Evolutionary conservation across 1,139 yeast species (phyloP).

Genomic region (Lodderomyces elongisporus): DNA sequence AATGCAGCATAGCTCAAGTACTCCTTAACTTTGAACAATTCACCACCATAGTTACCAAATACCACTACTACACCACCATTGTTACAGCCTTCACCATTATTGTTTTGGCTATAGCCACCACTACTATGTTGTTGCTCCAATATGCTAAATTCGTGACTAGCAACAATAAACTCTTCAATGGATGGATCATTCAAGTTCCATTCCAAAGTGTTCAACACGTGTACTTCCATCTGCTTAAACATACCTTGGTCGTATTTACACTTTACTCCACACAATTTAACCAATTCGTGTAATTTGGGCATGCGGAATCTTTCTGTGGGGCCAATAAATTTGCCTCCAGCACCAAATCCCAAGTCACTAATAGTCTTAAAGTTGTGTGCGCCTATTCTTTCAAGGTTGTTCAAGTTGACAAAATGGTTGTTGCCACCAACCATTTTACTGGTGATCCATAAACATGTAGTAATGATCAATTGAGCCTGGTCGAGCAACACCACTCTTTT

Average conservation of each 20-base stretch:
- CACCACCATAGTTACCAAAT: conserved; percentile 16
- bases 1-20: conserved; percentile 33
- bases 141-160: conserved; percentile 29
- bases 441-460: conserved; percentile 65
- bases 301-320: conserved; percentile 65
- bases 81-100: conserved; percentile 5
- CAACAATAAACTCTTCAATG: conserved; percentile 46
- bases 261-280: conserved; percentile 55
- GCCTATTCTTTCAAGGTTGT: conserved; percentile 21
- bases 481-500: conserved; percentile 57
- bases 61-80: conserved; percentile 3
- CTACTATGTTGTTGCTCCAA: conserved; percentile 4
- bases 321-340: conserved; percentile 58
- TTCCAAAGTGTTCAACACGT: conserved; percentile 53
- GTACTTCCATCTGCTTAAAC: conserved; percentile 52
- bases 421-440: conserved; percentile 66
- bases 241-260: conserved; percentile 56
- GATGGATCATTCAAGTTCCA: conserved; percentile 61
- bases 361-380: conserved; percentile 27
- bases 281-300: conserved; percentile 58
- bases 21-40: conserved; percentile 36
- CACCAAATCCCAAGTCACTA: conserved; percentile 41
- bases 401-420: conserved; percentile 56
- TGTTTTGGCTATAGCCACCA: too few relatives aligned
- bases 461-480: conserved; percentile 58